Conservation (phyloP, 495 filamentous ascomycete species). For the Lophiotrema nucula region DNA sequence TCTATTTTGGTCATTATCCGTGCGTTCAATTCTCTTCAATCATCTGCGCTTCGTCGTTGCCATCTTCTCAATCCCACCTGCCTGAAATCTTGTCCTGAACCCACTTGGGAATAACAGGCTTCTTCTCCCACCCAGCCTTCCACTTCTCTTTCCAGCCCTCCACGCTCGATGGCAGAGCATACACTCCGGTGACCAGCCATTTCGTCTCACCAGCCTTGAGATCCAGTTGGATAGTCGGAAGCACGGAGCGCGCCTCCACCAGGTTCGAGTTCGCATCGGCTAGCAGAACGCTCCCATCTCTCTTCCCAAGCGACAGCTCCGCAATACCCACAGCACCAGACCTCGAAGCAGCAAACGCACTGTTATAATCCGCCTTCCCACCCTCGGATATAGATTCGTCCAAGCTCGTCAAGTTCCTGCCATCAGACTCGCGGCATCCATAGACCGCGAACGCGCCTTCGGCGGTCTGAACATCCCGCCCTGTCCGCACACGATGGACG, state of each 20-base stretch:
- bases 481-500: conserved; percentile 25
- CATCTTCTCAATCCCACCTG: conserved; percentile 22
- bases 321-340: conserved; percentile 68
- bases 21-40: too few species aligned
- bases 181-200: conserved; percentile 55
- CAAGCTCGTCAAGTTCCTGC: conserved; percentile 46
- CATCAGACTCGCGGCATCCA: conserved; percentile 57
- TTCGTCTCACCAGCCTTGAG: conserved; percentile 40
- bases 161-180: conserved; percentile 35
- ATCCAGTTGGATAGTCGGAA: conserved; percentile 59
- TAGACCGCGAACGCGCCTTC: conserved; percentile 61
- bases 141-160: conserved; percentile 31
- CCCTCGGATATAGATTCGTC: conserved; percentile 56
- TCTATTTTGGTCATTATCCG: too few species aligned
- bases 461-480: conserved; percentile 25
- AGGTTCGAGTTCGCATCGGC: conserved; percentile 78
- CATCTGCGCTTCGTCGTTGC: too few species aligned
- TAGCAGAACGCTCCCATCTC: conserved; percentile 61
- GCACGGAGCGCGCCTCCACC: conserved; percentile 64
- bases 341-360: conserved; percentile 63
- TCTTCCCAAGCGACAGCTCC: conserved; percentile 49
- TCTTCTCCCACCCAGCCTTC: conserved; percentile 34
- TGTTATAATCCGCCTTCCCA: conserved; percentile 48
- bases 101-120: conserved; percentile 28
- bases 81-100: conserved; percentile 24